These are phyloP conservation scores for Fusarium proliferatum DNA, from an alignment of 2,329 filamentous ascomycete species.

Conservation along the genomic window DNA sequence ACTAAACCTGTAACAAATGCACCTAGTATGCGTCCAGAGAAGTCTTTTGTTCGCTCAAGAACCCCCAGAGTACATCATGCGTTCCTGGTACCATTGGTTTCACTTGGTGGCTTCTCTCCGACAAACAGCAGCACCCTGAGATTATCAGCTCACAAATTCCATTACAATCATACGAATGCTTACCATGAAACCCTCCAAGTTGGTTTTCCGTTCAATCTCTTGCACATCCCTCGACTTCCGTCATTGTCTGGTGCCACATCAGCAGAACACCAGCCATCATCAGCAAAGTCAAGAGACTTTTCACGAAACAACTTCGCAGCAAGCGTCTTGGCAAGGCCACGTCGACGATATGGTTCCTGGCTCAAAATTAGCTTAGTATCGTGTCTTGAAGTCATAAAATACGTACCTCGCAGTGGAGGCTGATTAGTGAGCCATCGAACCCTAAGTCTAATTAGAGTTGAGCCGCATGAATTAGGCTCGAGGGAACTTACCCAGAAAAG, in stretches of 20 bases:
- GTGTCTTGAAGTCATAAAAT: neutral
- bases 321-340: constrained; percentile 71
- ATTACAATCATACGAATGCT: constrained; percentile 38
- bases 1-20: neutral
- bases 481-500: constrained; percentile 61
- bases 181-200: constrained; percentile 71
- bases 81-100: constrained; percentile 1
- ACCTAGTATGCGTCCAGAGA: neutral
- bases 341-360: constrained; percentile 66
- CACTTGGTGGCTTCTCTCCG: constrained; percentile 7
- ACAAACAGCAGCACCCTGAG: constrained; percentile 39
- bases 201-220: constrained; percentile 66
- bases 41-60: neutral
- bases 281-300: constrained; percentile 56
- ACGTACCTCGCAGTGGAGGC: constrained; percentile 67
- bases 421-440: constrained; percentile 69
- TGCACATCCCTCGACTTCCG: constrained; percentile 71
- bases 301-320: constrained; percentile 68
- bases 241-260: constrained; percentile 72
- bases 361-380: neutral
- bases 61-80: neutral
- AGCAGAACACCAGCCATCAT: constrained; percentile 67
- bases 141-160: neutral
- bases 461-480: neutral
- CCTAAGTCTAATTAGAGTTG: constrained; percentile 49